These are phyloP conservation scores for Ogataea hybrid DNA, from an alignment of 1,139 yeast species.

Conservation along the genomic window DNA sequence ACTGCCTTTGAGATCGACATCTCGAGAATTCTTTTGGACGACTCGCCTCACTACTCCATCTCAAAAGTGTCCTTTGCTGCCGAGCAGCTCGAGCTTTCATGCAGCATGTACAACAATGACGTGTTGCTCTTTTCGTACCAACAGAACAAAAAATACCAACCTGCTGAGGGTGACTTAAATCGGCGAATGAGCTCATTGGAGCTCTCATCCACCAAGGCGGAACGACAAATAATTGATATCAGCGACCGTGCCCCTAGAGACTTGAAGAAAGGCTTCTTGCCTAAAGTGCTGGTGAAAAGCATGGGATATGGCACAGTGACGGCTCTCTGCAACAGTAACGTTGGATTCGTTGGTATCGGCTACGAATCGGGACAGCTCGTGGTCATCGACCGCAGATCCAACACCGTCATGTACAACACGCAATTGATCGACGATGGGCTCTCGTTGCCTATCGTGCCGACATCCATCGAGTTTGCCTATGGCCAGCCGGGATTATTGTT, in stretches of 20 bases:
- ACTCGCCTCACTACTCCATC: slow-evolving; percentile 46
- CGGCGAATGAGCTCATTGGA: slow-evolving; percentile 30
- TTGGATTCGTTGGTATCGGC: slow-evolving; percentile 86
- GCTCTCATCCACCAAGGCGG: slow-evolving; percentile 35
- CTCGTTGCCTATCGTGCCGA: slow-evolving; percentile 39
- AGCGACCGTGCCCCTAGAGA: slow-evolving; percentile 41
- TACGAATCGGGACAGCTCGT: slow-evolving; percentile 72
- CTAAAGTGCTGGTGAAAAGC: slow-evolving; percentile 54
- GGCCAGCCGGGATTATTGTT: slow-evolving; percentile 53
- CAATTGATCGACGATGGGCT: slow-evolving; percentile 40
- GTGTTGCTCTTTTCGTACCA: slow-evolving; percentile 76
- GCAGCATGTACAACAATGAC: slow-evolving; percentile 67
- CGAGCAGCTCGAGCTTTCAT: slow-evolving; percentile 73
- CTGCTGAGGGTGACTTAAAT: slow-evolving; percentile 28
- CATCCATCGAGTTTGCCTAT: slow-evolving; percentile 70
- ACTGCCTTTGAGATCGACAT: slow-evolving; percentile 55
- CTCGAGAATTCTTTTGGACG: slow-evolving; percentile 41
- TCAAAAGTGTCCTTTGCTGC: slow-evolving; percentile 70
- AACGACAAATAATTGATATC: slow-evolving; percentile 35
- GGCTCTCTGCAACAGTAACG: slow-evolving; percentile 62
- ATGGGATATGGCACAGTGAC: slow-evolving; percentile 50
- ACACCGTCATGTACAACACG: slow-evolving; percentile 66
- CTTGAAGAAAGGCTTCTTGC: slow-evolving; percentile 66
- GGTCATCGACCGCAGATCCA: slow-evolving; percentile 83
- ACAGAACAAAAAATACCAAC: slow-evolving; percentile 43